A percentile compares a stretch with the other conserved stretches of the same genome.
Conservation (phyloP, 1,284 basidiomycete species). For the Xerocomus nothofagi region DNA sequence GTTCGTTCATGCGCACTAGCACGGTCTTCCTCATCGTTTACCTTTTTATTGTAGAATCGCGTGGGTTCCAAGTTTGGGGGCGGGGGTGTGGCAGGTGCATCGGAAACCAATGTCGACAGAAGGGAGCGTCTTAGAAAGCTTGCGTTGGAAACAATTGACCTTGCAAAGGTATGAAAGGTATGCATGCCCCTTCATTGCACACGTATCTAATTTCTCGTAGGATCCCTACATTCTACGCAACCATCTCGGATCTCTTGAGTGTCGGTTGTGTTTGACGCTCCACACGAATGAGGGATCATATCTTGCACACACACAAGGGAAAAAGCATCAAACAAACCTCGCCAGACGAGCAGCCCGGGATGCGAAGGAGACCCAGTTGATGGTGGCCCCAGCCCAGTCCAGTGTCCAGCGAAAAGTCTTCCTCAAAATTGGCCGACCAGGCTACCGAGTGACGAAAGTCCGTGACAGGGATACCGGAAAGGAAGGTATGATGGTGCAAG, state of each 20-base stretch:
- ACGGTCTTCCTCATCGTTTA: neutral
- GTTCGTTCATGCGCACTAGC: slow-evolving; percentile 25
- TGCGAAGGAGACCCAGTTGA: slow-evolving; percentile 88
- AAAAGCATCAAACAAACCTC: slow-evolving; percentile 99
- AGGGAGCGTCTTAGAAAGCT: slow-evolving; percentile 94
- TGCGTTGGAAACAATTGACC: slow-evolving; percentile 93
- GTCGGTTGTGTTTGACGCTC: slow-evolving; percentile 94
- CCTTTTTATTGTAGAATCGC: slow-evolving; percentile 69
- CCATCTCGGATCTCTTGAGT: slow-evolving; percentile 96
- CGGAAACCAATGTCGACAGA: slow-evolving; percentile 93
- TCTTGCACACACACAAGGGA: slow-evolving; percentile 98
- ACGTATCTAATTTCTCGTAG: slow-evolving; percentile 40
- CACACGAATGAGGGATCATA: slow-evolving; percentile 99
- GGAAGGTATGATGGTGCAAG: slow-evolving; percentile 95
- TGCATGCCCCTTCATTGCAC: neutral
- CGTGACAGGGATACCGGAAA: slow-evolving; percentile 76
- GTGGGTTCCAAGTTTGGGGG: slow-evolving; percentile 96
- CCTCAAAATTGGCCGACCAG: slow-evolving; percentile 95
- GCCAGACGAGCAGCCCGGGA: slow-evolving; percentile 94
- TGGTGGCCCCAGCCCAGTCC: slow-evolving; percentile 76
- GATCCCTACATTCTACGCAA: slow-evolving; percentile 99
- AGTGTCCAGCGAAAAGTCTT: slow-evolving; percentile 89
- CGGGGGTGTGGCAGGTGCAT: slow-evolving; percentile 89
- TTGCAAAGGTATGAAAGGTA: slow-evolving; percentile 81
- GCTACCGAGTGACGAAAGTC: slow-evolving; percentile 90